Evolutionary conservation across 768 basidiomycete species (phyloP), one percentile per base, ranked within the genome.

Genomic region (Suillus paluster): DNA sequence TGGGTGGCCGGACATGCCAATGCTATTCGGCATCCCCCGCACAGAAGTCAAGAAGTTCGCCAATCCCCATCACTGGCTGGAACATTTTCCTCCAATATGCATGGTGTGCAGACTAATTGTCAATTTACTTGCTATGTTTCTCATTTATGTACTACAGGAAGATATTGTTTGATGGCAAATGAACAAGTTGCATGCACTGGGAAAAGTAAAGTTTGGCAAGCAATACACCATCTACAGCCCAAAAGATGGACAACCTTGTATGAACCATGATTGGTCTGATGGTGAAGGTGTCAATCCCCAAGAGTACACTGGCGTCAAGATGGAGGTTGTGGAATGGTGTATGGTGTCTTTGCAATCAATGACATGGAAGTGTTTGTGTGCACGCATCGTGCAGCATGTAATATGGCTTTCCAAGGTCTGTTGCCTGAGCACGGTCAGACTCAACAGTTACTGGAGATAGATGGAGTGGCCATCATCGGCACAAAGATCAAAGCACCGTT

Each of bases 131-230:
- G 25, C 19, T 41, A 44, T 42, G 27, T 56, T 15, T 7, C 19
- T 52, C 23, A 49, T 48, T 33, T 45, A 34, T 49, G 49, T 30
- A 46, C 15, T 45, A 33, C 65, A 87, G 83, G 73, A 69, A 46
- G 97, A 99, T 73, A 85, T 99, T 71, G 94, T 99, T 53, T 89
- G 95, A 38, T 99, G 97, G 97, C 97, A 99, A 73, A 88, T 95
- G 76, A 98, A 97, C 82, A 95, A 93, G 73, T n/a, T n/a, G n/a
- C n/a, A n/a, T n/a, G n/a, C n/a, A n/a, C n/a, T n/a, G n/a, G n/a
- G n/a, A n/a, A n/a, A n/a, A n/a, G n/a, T n/a, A n/a, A n/a, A n/a
- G n/a, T n/a, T n/a, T n/a, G n/a, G n/a, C n/a, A n/a, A n/a, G n/a
- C n/a, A n/a, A n/a, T n/a, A n/a, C n/a, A n/a, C n/a, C n/a, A n/a